Base-by-base conservation (phyloP, 495 filamentous ascomycete species). In the Acidiella bohemica region DNA sequence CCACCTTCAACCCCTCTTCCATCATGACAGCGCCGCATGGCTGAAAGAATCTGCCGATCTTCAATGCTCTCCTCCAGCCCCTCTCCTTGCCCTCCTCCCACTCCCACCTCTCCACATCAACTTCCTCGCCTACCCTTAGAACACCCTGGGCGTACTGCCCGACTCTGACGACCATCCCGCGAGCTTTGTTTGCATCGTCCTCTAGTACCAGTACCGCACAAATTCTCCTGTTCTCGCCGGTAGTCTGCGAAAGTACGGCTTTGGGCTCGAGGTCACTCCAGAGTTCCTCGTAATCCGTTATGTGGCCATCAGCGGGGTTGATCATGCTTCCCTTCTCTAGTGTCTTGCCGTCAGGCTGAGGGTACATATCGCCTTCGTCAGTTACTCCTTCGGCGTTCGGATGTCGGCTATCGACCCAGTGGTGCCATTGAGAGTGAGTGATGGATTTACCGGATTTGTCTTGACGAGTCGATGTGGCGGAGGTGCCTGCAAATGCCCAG, bases 401-500 rank as follows among this genome's bases (percentile, higher is more conserved):
- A 5, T 4, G 19, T 18, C 66, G 62, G 4, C 60, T 67, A 41
- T 72, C 64, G 14, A 75, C 59, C 64, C 66, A 68, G 53, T 75
- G 72, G 0, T 54, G 42, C 71, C 72, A 76, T 26, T 1, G 50
- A 49, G 46, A 65, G 66, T 2, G 50, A 41, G 19, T 24, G 47
- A 24, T 35, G 26, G n/a, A 35, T 30, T 11, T 32, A 36, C 4
- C 36, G 10, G 14, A 49, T 32, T 43, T 11, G 28, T 33, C 44
- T 16, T 19, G 16, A 9, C 14, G 26, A n/a, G 27, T 30, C 21
- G 5, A 16, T 1, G 37, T 33, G 3, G 23, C 28, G 0, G 68
- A 68, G 8, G 56, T 60, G 8, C 72, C 72, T 0, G 67, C 71
- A 27, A 75, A 72, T 16, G 67, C 72, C 71, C 72, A 75, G 33